Percentiles rank a stretch among this genome's conserved stretches.
These are phyloP conservation scores for Angomonas ambiguus DNA, from an alignment of 208 protist genomes.

Conservation along the genomic window DNA sequence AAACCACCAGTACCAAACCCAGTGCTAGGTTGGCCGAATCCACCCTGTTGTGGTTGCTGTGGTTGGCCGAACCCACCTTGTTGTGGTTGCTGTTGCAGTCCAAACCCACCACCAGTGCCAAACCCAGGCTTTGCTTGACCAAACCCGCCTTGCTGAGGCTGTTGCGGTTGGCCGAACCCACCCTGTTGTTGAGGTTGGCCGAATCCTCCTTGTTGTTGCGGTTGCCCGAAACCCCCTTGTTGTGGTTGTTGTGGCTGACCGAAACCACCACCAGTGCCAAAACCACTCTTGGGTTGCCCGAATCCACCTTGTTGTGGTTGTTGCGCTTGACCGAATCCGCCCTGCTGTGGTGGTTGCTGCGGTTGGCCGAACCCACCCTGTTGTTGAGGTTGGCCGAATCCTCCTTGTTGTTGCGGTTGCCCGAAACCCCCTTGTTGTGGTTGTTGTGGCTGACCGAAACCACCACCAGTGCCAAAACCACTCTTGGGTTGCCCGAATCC, in stretches of 20 bases:
- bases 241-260: not conserved
- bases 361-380: constrained; percentile 10
- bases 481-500: not conserved
- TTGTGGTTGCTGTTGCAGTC: constrained; percentile 14
- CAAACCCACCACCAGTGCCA: constrained; percentile 25
- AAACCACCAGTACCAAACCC: constrained; percentile 5
- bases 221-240: constrained; percentile 5
- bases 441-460: constrained; percentile 4
- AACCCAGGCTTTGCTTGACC: not conserved
- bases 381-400: not conserved
- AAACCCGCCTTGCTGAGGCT: constrained; percentile 3
- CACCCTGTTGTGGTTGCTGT: constrained; percentile 3
- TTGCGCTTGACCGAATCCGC: not conserved
- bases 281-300: not conserved
- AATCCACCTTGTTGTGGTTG: not conserved
- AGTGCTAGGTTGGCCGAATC: constrained; percentile 14
- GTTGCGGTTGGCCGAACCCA: not conserved
- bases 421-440: constrained; percentile 7
- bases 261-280: not conserved
- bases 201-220: not conserved
- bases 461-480: not conserved
- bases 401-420: not conserved
- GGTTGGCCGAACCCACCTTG: constrained; percentile 16
- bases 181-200: not conserved
- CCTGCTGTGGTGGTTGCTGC: not conserved